Evolutionary conservation across 768 basidiomycete species (phyloP).

Genomic region (Bullera alba): DNA sequence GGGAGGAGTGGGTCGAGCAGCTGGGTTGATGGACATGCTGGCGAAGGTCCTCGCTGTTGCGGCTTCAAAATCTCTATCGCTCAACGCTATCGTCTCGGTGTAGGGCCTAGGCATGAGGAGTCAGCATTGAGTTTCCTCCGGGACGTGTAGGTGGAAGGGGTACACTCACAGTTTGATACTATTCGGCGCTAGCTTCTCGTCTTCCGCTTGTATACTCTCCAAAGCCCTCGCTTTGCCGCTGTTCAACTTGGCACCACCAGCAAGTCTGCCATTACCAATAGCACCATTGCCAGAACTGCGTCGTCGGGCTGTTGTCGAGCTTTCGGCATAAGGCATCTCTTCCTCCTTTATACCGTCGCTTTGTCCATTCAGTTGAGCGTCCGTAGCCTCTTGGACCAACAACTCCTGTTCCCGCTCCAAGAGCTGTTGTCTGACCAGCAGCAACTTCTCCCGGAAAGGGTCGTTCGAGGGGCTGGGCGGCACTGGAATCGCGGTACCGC

Average conservation of each 20-base stretch:
- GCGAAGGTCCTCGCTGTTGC: constrained; percentile 18
- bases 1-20: too few species aligned
- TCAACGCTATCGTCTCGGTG: constrained; percentile 20
- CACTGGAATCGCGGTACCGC: neutral
- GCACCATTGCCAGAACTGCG: constrained; percentile 2
- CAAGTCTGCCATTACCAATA: neutral
- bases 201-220: constrained; percentile 13
- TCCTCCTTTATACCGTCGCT: too few species aligned
- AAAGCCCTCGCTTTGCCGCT: constrained; percentile 27
- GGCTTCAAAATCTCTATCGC: constrained; percentile 26
- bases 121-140: neutral
- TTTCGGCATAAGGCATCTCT: neutral
- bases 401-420: constrained; percentile 28
- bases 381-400: constrained; percentile 5
- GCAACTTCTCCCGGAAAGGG: constrained; percentile 23
- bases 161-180: constrained; percentile 30
- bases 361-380: too few species aligned
- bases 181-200: constrained; percentile 13
- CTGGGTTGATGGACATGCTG: constrained; percentile 15
- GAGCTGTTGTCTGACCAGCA: constrained; percentile 13
- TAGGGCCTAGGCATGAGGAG: constrained; percentile 26
- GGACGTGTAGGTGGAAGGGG: neutral
- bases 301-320: constrained; percentile 3
- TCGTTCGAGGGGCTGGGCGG: constrained; percentile 4
- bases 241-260: neutral